Base-by-base conservation (phyloP, 352 stramenopile species). In the Blastocystis sp. region DNA sequence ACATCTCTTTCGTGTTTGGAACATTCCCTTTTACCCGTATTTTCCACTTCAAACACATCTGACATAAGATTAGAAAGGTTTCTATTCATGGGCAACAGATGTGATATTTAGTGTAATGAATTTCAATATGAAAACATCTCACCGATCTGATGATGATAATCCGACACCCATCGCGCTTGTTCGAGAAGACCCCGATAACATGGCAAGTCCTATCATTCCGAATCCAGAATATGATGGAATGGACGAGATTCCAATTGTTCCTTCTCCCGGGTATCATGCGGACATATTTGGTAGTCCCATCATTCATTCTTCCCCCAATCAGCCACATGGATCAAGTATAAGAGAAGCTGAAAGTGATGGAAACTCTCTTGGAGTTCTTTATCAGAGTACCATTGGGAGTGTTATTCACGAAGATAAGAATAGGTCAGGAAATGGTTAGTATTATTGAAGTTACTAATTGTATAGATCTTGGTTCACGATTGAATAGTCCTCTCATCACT, bases 401-500 rank as follows among this genome's bases (percentile, higher is more conserved):
- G 19, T 84, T 3, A 27, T 66, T 37, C 15, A 30, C 27, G 73
- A 84, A 15, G 19, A 37, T 22, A 58, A 68, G 51, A 19, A 68
- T 24, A 4, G 33, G 6, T 22, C 30, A 19, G 30, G 56, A 15
- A 84, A 84, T 42, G 73, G 73, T 84, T 13, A 19, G 27, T 13
- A 48, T 33, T 33, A 3, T 9, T 62, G 2, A 3, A 3, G 9
- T 68, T 51, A 9, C 9, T 84, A 3, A 66, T 3, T 11, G 3
- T 48, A 17, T 66, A 84, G 73, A 84, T n/a, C 37, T 84, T 15
- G 73, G 53, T 15, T 84, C 73, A 1, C 44, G 73, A 4, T 44
- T 84, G 24, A 84, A 84, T 48, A 84, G 73, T 84, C 73, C 73
- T 40, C 24, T 84, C 30, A 66, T 84, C 30, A 84, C 51, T 15